Evolutionary conservation across 176 grass and related monocot species (phyloP).

Genomic region (Carex littledalei): DNA sequence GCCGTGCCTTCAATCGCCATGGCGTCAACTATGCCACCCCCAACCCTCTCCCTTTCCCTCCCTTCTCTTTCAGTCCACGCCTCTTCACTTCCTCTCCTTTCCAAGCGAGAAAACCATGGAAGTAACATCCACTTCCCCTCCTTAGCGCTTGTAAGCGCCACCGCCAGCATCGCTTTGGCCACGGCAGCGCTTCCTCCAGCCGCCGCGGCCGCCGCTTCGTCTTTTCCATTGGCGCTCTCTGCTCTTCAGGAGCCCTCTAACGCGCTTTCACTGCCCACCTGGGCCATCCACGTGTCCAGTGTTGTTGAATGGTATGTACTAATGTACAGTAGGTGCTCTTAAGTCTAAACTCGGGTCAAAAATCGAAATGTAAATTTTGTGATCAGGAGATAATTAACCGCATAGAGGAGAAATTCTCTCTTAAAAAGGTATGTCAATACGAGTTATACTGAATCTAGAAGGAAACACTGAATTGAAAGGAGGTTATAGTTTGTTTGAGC

Average conservation of each 20-base stretch:
- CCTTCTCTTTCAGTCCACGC: background rate
- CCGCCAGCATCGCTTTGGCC: conserved; percentile 24
- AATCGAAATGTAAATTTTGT: background rate
- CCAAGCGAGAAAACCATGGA: background rate
- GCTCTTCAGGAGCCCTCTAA: conserved; percentile 68
- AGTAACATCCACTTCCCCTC: background rate
- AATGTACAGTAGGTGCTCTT: background rate
- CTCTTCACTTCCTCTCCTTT: background rate
- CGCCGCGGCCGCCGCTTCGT: background rate
- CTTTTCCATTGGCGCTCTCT: conserved; percentile 45
- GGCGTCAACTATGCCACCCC: background rate
- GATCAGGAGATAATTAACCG: background rate
- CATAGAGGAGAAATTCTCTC: background rate
- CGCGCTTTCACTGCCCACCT: conserved; percentile 88
- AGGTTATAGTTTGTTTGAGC: background rate
- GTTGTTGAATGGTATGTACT: conserved; percentile 68
- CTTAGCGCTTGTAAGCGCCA: conserved; percentile 19
- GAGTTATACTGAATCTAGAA: background rate
- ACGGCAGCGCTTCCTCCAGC: background rate
- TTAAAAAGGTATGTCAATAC: background rate
- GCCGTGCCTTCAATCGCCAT: background rate
- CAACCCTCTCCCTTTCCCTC: background rate
- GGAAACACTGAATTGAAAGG: background rate
- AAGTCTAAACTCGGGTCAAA: background rate
- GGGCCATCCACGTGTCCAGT: conserved; percentile 89